phyloP scores from a whole-genome alignment of 805 yeast genomes.

The Candida sonorensis region DNA sequence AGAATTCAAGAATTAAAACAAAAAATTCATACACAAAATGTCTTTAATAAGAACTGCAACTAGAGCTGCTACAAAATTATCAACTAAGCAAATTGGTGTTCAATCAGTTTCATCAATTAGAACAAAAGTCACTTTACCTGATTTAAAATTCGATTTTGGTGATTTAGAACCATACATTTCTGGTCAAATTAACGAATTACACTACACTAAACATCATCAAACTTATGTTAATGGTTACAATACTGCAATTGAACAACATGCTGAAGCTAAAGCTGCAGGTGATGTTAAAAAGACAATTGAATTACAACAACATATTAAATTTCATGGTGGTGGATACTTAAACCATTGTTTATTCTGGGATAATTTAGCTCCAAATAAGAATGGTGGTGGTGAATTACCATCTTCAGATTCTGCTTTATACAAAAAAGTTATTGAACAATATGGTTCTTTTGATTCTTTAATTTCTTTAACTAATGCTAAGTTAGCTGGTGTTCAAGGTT shows the following conservation, averaged over 20 bases:
- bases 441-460: slow-evolving; percentile 68
- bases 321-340: slow-evolving; percentile 88
- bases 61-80: slow-evolving; percentile 17
- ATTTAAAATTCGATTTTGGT: slow-evolving; percentile 74
- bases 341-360: slow-evolving; percentile 88
- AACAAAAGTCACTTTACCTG: slow-evolving; percentile 72
- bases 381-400: slow-evolving; percentile 73
- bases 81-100: slow-evolving; percentile 7
- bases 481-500: slow-evolving; percentile 86
- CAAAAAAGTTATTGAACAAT: slow-evolving; percentile 53
- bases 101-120: slow-evolving; percentile 29
- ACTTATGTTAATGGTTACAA: slow-evolving; percentile 85
- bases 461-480: slow-evolving; percentile 56
- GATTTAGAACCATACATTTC: slow-evolving; percentile 84
- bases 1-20: too few relatives aligned
- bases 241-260: slow-evolving; percentile 65
- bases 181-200: slow-evolving; percentile 80
- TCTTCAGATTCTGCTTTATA: slow-evolving; percentile 48
- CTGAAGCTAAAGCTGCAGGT: slow-evolving; percentile 53
- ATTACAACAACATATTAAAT: slow-evolving; percentile 70
- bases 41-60: slow-evolving; percentile 22
- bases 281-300: slow-evolving; percentile 54
- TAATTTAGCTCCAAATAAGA: slow-evolving; percentile 67
- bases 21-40: too few relatives aligned
- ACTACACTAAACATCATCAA: slow-evolving; percentile 88